Evolutionary conservation across 352 stramenopile species (phyloP).

Genomic region (Phytophthora tentaculata): DNA sequence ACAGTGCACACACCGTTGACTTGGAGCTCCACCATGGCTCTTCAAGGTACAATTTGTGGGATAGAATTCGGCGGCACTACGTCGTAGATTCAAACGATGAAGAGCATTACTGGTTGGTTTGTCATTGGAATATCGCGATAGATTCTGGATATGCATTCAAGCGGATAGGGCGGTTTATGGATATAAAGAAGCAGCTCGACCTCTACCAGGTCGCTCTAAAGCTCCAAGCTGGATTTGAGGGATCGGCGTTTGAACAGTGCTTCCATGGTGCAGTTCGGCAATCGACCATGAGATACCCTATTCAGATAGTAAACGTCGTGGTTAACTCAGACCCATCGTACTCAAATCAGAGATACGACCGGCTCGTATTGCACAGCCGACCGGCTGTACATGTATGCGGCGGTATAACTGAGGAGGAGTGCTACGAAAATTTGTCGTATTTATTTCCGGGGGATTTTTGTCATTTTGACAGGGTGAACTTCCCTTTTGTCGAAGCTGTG

Average conservation of each 20-base stretch:
- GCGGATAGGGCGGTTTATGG: conserved; percentile 22
- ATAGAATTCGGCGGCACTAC: conserved; percentile 35
- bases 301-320: conserved; percentile 33
- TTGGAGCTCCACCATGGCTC: conserved; percentile 12
- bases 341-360: conserved; percentile 38
- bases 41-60: not conserved
- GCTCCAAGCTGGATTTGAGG: conserved; percentile 22
- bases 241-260: conserved; percentile 24
- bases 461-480: conserved; percentile 16
- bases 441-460: conserved; percentile 22
- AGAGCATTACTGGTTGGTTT: conserved; percentile 23
- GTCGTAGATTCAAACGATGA: conserved; percentile 25
- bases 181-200: conserved; percentile 6
- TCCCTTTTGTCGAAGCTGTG: conserved; percentile 31
- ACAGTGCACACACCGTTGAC: conserved; percentile 12
- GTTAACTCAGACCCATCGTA: conserved; percentile 28
- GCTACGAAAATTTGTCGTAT: conserved; percentile 17
- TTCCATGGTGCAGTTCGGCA: conserved; percentile 26
- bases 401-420: conserved; percentile 19
- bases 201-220: conserved; percentile 24
- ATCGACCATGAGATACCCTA: conserved; percentile 13
- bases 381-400: conserved; percentile 15
- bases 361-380: conserved; percentile 22
- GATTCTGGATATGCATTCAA: conserved; percentile 37
- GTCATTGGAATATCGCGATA: conserved; percentile 20